phyloP scores from a whole-genome alignment of 2,329 filamentous ascomycete genomes.

The Pyricularia sp. region DNA sequence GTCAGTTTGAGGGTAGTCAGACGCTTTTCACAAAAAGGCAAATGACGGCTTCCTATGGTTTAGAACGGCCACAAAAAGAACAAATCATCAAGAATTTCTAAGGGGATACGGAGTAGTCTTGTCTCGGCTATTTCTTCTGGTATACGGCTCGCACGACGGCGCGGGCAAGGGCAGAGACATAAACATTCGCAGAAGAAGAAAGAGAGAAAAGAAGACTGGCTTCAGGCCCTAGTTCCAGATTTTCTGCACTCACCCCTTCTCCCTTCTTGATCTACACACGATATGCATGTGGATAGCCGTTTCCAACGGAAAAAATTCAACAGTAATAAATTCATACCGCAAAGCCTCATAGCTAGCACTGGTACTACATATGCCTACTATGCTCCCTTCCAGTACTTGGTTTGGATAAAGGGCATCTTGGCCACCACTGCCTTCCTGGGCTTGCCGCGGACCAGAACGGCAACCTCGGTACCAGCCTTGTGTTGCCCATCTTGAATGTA shows the following conservation, averaged over 20 bases:
- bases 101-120: too few species aligned
- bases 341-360: not conserved
- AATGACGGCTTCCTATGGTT: conserved; percentile 15
- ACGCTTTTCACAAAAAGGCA: conserved; percentile 7
- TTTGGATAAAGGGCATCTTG: conserved; percentile 83
- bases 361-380: conserved; percentile 9
- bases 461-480: conserved; percentile 74
- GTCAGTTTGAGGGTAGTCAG: conserved; percentile 18
- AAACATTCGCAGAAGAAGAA: not conserved
- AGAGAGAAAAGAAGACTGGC: not conserved
- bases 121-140: not conserved
- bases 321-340: not conserved
- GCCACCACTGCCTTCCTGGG: conserved; percentile 64
- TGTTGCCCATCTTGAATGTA: conserved; percentile 76
- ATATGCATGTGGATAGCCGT: not conserved
- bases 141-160: too few species aligned
- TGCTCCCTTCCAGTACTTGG: conserved; percentile 59
- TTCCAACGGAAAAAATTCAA: not conserved
- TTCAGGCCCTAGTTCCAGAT: not conserved
- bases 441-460: conserved; percentile 69
- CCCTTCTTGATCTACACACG: not conserved
- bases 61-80: not conserved
- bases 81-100: too few species aligned
- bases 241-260: not conserved
- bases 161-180: not conserved